phyloP scores from a whole-genome alignment of 202 grass and related monocot species.

The Setaria viridis region DNA sequence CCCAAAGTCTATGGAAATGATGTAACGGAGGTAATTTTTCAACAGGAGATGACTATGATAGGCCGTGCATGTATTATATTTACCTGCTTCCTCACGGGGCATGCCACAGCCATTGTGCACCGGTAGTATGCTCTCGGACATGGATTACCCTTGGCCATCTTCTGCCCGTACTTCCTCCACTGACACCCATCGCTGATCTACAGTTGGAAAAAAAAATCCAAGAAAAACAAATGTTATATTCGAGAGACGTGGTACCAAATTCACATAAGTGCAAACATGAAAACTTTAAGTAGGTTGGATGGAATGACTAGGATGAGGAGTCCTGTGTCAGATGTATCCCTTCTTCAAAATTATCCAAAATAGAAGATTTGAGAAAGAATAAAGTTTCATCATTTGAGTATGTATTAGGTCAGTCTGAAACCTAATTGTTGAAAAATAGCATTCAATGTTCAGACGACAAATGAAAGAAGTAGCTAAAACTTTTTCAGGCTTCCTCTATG shows the following conservation, averaged over 20 bases:
- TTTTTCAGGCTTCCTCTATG: not conserved
- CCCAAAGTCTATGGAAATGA: conserved; percentile 11
- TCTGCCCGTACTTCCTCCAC: conserved; percentile 99
- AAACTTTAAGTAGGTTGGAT: not conserved
- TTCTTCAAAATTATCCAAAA: not conserved
- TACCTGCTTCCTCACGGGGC: conserved; percentile 93
- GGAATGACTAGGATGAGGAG: not conserved
- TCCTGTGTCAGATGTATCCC: not conserved
- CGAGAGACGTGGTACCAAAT: not conserved
- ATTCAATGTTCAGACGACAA: not conserved
- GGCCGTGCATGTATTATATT: not conserved
- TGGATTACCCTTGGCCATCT: conserved; percentile 91
- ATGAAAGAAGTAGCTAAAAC: conserved; percentile 1
- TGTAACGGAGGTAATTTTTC: not conserved
- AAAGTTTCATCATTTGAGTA: not conserved
- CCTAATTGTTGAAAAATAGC: not conserved
- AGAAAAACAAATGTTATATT: not conserved
- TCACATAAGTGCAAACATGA: not conserved
- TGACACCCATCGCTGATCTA: conserved; percentile 96
- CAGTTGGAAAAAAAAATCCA: not conserved
- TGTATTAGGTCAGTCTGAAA: not conserved
- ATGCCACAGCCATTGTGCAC: conserved; percentile 75
- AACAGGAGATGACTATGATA: not conserved
- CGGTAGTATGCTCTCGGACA: conserved; percentile 90
- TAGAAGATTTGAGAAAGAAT: not conserved